Percentiles rank a stretch among this genome's conserved stretches.
Evolutionary conservation across 495 filamentous ascomycete genomes (phyloP).

Genomic region (Tuber indicum): DNA sequence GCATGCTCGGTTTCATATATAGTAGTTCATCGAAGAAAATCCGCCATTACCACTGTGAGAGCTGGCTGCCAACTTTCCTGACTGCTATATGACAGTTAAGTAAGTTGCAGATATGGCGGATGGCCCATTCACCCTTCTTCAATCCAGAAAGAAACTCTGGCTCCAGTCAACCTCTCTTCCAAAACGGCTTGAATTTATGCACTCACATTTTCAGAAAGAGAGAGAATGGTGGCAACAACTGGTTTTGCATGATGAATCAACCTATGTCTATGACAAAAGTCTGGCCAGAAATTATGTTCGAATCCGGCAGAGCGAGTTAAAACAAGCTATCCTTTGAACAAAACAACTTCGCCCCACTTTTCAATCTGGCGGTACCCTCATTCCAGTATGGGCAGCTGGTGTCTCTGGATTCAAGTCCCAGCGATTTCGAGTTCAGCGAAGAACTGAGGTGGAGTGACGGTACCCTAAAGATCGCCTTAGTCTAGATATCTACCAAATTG

Average conservation of each 20-base stretch:
- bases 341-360: neutral
- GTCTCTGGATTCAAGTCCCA: neutral
- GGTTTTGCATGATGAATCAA: neutral
- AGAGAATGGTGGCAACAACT: neutral
- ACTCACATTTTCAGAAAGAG: neutral
- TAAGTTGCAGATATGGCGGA: neutral
- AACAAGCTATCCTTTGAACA: neutral
- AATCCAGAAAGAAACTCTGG: neutral
- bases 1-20: neutral
- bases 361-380: neutral
- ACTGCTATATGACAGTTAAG: neutral
- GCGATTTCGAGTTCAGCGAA: neutral
- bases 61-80: neutral
- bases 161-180: neutral
- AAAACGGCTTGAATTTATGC: neutral
- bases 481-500: neutral
- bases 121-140: neutral
- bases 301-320: neutral
- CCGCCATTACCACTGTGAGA: neutral
- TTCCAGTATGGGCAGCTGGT: neutral
- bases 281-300: neutral
- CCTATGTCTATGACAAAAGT: neutral
- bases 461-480: neutral
- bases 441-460: neutral
- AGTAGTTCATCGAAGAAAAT: neutral